Base-by-base conservation (phyloP, 495 filamentous ascomycete species). In the Lasiosphaeris hirsuta region DNA sequence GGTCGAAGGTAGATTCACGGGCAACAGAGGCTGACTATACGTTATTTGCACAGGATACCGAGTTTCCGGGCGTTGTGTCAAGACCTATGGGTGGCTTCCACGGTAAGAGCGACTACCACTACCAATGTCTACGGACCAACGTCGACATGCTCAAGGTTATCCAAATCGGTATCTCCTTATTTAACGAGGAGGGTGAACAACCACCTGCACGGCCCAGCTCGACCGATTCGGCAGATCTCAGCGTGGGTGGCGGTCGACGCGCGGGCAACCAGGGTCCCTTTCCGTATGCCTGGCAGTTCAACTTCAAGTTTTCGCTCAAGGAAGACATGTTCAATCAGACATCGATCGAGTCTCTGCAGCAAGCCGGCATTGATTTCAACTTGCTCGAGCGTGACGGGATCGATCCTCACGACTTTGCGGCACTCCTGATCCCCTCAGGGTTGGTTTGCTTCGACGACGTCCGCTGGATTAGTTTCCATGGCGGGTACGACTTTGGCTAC, bases 401-500 rank as follows among this genome's bases (percentile, higher is more conserved):
- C 62, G 90, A 95, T 57, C 90, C 90, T 0, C 79, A 83, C 30
- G 85, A 90, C 53, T 97, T 98, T 66, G 94, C 90, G 6, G 81
- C 93, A 11, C 79, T 96, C 14, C 78, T 98, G 49, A 92, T 96
- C 50, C 90, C 86, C 55, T 97, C 94, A 11, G 94, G 94, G 8
- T 77, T 98, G 34, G 90, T 94, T n/a, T 85, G 94, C 63, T 78
- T 87, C 48, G 88, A 93, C 37, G 85, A 96, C 49, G 88, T 97
- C 13, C 84, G 87, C 65, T 98, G 94, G 94, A 87, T 98, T 35
- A 95, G 90, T 15, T 97, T 97, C 74, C 94, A 98, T 71, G 92
- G 90, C n/a, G 94, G 94, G 46, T 98, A 98, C 75, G 94, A 98
- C 75, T 96, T 98, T 74, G 94, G 90, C 38, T 97, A 97, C 66